Evolutionary conservation across 139 green algal species (phyloP).

Genomic region (Haematococcus lacustris): DNA sequence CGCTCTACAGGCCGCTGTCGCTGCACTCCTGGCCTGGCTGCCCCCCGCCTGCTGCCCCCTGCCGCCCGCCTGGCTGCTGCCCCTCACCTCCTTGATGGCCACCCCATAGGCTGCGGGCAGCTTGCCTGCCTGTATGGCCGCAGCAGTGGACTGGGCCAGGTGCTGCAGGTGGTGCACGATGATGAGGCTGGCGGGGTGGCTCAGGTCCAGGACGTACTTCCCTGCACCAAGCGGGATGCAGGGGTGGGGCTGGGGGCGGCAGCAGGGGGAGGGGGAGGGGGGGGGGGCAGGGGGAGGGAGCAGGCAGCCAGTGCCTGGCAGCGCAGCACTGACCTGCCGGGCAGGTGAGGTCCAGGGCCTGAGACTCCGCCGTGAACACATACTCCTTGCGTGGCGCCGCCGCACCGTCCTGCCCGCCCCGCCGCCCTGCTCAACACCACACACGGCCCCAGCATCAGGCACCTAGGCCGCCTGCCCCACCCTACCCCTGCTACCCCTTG

Average conservation of each 20-base stretch:
- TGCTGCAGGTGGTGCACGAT: conserved; percentile 11
- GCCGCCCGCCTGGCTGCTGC: too few relatives aligned
- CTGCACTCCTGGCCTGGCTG: too few relatives aligned
- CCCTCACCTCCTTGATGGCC: too few relatives aligned
- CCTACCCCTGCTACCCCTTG: too few relatives aligned
- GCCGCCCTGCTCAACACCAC: not conserved
- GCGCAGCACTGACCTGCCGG: conserved; percentile 15
- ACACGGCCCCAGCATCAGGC: too few relatives aligned
- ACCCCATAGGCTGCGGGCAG: too few relatives aligned
- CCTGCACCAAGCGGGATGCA: not conserved
- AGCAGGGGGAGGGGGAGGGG: not conserved
- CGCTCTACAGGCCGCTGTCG: too few relatives aligned
- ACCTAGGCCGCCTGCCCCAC: too few relatives aligned
- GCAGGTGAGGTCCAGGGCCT: conserved; percentile 22
- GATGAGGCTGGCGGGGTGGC: conserved; percentile 6
- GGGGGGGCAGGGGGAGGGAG: not conserved
- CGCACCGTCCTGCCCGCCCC: conserved; percentile 1
- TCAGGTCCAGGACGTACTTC: conserved; percentile 8
- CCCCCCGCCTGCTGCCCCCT: too few relatives aligned
- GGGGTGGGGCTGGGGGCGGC: not conserved
- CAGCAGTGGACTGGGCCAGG: conserved; percentile 3
- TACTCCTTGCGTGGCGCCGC: conserved; percentile 9
- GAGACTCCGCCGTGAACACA: conserved; percentile 20
- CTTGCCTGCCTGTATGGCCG: too few relatives aligned
- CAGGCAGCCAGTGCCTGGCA: not conserved